A percentile compares a stretch with the other conserved stretches of the same genome.
Evolutionary conservation across 202 grass and related monocot species (phyloP).

Genomic region (Zizania palustris): DNA sequence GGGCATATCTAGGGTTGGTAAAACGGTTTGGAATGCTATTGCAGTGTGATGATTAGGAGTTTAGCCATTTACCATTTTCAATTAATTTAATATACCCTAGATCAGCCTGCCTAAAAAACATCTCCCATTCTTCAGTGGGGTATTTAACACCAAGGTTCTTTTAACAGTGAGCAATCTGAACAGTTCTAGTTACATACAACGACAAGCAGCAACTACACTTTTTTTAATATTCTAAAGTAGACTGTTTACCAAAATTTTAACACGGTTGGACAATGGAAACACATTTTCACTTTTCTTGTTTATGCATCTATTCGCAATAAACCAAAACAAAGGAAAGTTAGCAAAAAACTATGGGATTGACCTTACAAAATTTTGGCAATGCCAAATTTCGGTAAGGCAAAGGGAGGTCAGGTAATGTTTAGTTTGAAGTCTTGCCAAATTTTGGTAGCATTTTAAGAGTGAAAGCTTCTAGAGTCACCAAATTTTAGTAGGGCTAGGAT

Average conservation of each 20-base stretch:
- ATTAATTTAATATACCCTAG: neutral
- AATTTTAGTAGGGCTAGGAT: too few species aligned
- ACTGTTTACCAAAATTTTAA: neutral
- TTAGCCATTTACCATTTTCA: neutral
- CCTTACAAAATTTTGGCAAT: too few species aligned
- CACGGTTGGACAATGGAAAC: neutral
- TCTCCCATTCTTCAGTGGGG: neutral
- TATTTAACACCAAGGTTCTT: neutral
- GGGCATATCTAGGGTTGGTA: neutral
- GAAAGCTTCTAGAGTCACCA: too few species aligned
- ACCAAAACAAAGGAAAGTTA: neutral
- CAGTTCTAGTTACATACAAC: neutral
- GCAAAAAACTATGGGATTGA: neutral
- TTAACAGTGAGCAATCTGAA: neutral
- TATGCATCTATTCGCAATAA: slow-evolving; percentile 5
- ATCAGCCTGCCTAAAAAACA: neutral
- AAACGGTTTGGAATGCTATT: neutral
- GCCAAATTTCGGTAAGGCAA: too few species aligned
- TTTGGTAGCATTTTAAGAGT: too few species aligned
- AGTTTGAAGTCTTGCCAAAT: too few species aligned
- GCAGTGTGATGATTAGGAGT: neutral
- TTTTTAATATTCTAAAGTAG: neutral
- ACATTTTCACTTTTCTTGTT: neutral
- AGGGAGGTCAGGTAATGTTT: too few species aligned
- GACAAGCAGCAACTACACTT: neutral